phyloP scores from a whole-genome alignment of 495 filamentous ascomycete genomes.

The Xylaria cubensis region DNA sequence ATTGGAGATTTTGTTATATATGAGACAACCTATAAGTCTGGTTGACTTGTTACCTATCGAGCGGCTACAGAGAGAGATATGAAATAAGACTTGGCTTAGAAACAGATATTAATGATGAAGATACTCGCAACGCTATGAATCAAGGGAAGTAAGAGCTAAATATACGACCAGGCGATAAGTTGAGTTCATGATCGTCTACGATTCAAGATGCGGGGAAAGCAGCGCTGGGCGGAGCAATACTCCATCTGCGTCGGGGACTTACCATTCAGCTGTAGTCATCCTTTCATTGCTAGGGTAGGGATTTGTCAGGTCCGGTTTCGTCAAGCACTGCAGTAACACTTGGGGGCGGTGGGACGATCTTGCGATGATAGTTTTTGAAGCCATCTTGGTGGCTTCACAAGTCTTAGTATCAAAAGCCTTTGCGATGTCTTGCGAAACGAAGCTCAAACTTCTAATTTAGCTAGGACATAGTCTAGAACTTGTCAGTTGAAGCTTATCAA shows the following conservation, averaged over 20 bases:
- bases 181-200: neutral
- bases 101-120: neutral
- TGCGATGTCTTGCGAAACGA: neutral
- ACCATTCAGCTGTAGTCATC: neutral
- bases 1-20: neutral
- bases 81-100: neutral
- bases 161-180: conserved; percentile 1
- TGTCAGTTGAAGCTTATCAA: neutral
- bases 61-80: neutral
- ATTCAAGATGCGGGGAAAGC: conserved; percentile 21
- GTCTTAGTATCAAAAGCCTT: neutral
- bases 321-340: neutral
- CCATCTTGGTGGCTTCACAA: neutral
- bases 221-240: conserved; percentile 5
- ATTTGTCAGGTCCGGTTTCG: neutral
- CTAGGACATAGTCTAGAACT: neutral
- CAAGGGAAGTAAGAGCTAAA: neutral
- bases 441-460: neutral
- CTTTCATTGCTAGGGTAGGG: neutral
- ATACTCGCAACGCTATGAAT: neutral
- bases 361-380: neutral
- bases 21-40: neutral
- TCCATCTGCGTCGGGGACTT: conserved; percentile 1
- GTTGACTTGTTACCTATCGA: neutral
- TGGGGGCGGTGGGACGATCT: neutral